A percentile compares a stretch with the other conserved stretches of the same genome.
Evolutionary conservation across 495 filamentous ascomycete genomes (phyloP).

Genomic region (Polyplosphaeria fusca): DNA sequence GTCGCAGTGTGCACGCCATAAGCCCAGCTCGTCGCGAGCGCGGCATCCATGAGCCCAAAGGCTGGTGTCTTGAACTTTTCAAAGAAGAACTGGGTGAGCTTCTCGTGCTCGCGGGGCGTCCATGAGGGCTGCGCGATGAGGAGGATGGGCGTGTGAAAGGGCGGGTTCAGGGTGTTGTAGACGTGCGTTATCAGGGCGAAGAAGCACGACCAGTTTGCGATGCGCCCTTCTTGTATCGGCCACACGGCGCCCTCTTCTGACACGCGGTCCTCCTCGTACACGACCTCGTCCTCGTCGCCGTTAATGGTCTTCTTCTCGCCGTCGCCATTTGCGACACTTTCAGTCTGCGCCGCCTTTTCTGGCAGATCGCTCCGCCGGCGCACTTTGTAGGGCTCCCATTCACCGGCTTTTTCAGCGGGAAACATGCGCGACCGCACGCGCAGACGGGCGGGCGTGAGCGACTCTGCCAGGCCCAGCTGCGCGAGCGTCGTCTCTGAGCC

Average conservation of each 20-base stretch:
- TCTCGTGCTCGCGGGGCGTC: constrained; percentile 77
- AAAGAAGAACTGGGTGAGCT: constrained; percentile 86
- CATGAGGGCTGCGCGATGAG: constrained; percentile 83
- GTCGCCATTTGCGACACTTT: constrained; percentile 22
- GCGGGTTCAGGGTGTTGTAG: constrained; percentile 79
- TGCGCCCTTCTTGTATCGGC: constrained; percentile 78
- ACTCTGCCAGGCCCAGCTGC: constrained; percentile 87
- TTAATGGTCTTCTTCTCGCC: constrained; percentile 36
- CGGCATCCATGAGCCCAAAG: constrained; percentile 81
- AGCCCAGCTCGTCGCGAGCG: constrained; percentile 77
- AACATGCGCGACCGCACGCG: constrained; percentile 94
- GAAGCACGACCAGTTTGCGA: constrained; percentile 86
- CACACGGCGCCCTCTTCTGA: constrained; percentile 87
- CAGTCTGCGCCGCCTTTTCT: constrained; percentile 32
- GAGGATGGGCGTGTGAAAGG: constrained; percentile 90
- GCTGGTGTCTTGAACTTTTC: constrained; percentile 94
- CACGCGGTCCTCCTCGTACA: constrained; percentile 81
- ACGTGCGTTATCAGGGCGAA: constrained; percentile 85
- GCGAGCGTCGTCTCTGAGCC: constrained; percentile 91
- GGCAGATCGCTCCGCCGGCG: constrained; percentile 53
- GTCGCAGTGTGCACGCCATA: constrained; percentile 73
- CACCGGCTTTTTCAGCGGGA: constrained; percentile 68
- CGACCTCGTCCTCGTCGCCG: constrained; percentile 48
- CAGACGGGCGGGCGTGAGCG: constrained; percentile 77
- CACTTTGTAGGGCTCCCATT: constrained; percentile 81